Evolutionary conservation across 148 eudicot genomes (phyloP).

Genomic region (Rhododendron ovatum): DNA sequence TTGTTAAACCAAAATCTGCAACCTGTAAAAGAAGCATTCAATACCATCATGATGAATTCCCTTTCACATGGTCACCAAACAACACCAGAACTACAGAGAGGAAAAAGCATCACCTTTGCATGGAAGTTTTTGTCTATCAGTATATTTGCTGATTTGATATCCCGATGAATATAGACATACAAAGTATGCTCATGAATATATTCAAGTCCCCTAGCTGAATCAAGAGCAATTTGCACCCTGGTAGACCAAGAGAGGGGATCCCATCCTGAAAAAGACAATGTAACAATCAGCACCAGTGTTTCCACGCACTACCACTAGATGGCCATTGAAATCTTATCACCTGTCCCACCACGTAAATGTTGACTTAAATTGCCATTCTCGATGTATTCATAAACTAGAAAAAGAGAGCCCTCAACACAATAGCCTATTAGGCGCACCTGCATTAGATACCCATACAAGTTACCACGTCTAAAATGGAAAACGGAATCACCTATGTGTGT

Average conservation of each 20-base stretch:
- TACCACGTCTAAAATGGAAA: not conserved
- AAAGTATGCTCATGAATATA: constrained; percentile 97
- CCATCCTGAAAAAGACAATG: constrained; percentile 31
- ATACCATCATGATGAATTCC: too few relatives aligned
- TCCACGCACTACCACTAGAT: not conserved
- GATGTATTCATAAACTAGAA: constrained; percentile 75
- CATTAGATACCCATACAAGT: constrained; percentile 8
- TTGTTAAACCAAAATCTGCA: constrained; percentile 96
- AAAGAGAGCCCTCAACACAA: constrained; percentile 77
- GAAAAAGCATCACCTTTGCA: constrained; percentile 54
- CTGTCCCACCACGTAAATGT: constrained; percentile 72
- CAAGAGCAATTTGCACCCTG: constrained; percentile 95
- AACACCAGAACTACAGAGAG: not conserved
- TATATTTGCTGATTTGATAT: constrained; percentile 90
- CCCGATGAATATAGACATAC: constrained; percentile 90
- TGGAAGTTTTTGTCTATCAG: constrained; percentile 71
- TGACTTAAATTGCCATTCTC: constrained; percentile 81
- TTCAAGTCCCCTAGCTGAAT: constrained; percentile 97
- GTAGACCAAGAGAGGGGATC: constrained; percentile 67
- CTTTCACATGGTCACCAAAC: not conserved
- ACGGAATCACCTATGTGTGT: not conserved
- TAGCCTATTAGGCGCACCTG: constrained; percentile 91
- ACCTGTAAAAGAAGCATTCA: constrained; percentile 44
- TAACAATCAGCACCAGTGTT: not conserved
- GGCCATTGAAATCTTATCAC: constrained; percentile 21